phyloP scores from a whole-genome alignment of 1,284 basidiomycete genomes.

The Ceratobasidium sp. region DNA sequence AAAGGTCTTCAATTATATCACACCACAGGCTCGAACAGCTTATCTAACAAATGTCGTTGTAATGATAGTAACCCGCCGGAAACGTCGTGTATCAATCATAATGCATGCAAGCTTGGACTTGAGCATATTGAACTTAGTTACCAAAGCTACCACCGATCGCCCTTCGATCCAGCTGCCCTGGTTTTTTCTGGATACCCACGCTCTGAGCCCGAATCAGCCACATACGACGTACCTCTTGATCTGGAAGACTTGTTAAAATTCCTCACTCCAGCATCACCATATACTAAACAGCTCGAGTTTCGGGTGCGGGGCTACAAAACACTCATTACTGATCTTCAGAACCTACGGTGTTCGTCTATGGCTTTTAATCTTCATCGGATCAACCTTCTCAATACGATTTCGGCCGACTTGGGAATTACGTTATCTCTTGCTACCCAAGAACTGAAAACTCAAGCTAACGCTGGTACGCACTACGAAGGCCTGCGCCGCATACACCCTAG shows the following conservation, averaged over 20 bases:
- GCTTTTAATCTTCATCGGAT: neutral
- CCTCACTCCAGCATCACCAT: neutral
- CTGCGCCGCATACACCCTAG: conserved; percentile 1
- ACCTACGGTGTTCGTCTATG: neutral
- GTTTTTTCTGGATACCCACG: too few relatives aligned
- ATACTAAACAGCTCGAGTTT: neutral
- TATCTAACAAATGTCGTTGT: too few relatives aligned
- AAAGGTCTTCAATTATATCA: too few relatives aligned
- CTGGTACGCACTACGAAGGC: neutral
- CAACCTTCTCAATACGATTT: neutral
- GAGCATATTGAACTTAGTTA: too few relatives aligned
- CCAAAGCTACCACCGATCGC: too few relatives aligned
- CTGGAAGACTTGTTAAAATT: neutral
- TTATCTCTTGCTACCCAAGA: neutral
- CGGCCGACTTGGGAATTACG: neutral
- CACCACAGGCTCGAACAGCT: too few relatives aligned
- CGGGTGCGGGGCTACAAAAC: neutral
- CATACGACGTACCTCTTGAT: neutral
- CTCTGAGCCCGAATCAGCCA: too few relatives aligned
- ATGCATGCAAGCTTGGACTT: too few relatives aligned
- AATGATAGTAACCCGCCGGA: too few relatives aligned
- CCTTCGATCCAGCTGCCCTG: too few relatives aligned
- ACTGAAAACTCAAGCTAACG: neutral
- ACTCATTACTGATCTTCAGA: neutral
- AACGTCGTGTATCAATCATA: too few relatives aligned